Conservation (phyloP, 1,139 yeast genomes). For the Kodamaea suecica region DNA sequence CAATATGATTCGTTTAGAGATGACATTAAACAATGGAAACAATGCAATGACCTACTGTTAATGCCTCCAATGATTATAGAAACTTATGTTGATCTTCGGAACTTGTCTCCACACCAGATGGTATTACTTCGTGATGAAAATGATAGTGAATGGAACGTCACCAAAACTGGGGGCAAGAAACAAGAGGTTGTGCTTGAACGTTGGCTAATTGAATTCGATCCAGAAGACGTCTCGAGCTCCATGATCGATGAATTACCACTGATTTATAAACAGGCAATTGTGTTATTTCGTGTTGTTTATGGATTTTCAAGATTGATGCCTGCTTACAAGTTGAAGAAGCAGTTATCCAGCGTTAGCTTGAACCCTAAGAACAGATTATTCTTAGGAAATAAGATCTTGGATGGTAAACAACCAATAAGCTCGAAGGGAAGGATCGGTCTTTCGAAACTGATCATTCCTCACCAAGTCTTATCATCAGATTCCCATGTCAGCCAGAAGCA, state of each 20-base stretch:
- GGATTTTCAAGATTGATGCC: slow-evolving; percentile 72
- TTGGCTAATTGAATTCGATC: slow-evolving; percentile 83
- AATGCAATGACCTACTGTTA: slow-evolving; percentile 32
- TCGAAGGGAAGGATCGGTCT: slow-evolving; percentile 85
- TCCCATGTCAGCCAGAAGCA: slow-evolving; percentile 59
- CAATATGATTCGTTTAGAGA: slow-evolving; percentile 42
- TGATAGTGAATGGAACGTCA: slow-evolving; percentile 49
- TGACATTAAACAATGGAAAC: slow-evolving; percentile 61
- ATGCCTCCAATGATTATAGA: slow-evolving; percentile 85
- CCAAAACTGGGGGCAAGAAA: slow-evolving; percentile 52
- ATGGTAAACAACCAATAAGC: slow-evolving; percentile 73
- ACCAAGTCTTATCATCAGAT: slow-evolving; percentile 31
- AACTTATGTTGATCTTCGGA: slow-evolving; percentile 71
- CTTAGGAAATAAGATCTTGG: slow-evolving; percentile 62
- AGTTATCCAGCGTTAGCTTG: slow-evolving; percentile 20
- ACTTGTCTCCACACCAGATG: slow-evolving; percentile 56
- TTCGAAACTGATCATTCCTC: slow-evolving; percentile 60
- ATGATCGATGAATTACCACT: slow-evolving; percentile 55
- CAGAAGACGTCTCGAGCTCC: slow-evolving; percentile 26
- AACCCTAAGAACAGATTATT: slow-evolving; percentile 22
- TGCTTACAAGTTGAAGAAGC: slow-evolving; percentile 51
- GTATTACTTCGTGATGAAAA: slow-evolving; percentile 57
- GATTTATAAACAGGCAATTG: slow-evolving; percentile 71
- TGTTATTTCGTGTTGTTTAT: slow-evolving; percentile 71
- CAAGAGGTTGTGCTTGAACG: slow-evolving; percentile 86